Base-by-base conservation (phyloP, 2,329 filamentous ascomycete species). In the Blastomyces percursus region DNA sequence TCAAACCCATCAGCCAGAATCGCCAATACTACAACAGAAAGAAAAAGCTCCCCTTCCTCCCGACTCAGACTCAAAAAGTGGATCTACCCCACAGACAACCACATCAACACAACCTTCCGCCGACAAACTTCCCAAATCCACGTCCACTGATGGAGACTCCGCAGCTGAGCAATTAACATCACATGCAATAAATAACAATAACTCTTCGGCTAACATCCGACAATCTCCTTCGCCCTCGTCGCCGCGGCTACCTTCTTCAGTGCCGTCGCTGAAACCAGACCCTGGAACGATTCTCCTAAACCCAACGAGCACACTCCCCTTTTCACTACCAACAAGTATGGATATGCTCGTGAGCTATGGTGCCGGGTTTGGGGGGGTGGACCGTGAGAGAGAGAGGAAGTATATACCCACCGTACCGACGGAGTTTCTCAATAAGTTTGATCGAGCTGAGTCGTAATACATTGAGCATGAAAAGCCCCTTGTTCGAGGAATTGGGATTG, bases 291-390 rank as follows among this genome's bases (percentile, higher is more conserved):
- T 96, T 44, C 84, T 96, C 52, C 77, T 97, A 61, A 92, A 97
- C 71, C 91, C 93, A 2, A 89, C 92, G 2, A 80, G 96, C 64
- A 96, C 96, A 83, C 82, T 99, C 32, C 94, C 94, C 0, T 99
- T 99, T 73, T 88, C 89, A n/a, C 80, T 99, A 35, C 94, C 94
- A 1, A 96, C 93, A 1, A 94, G 91, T 63, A 97, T 92, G 32
- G 94, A 99, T 74, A 99, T 99, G 94, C 82, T 97, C 57, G 85
- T 99, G 57, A 93, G 87, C 67, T 99, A 95, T 71, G 94, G 94
- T 0, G 92, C 94, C 14, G 94, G 94, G 0, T 94, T 97, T 71
- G 94, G 94, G 5, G 94, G 94, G 0, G 80, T 94, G 56, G 96
- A 99, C 77, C 84, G 89, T 65, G 94, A 97, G 76, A 83, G 91